These are phyloP conservation scores for Phytophthora megakarya DNA, from an alignment of 352 stramenopile genomes.

Conservation along the genomic window DNA sequence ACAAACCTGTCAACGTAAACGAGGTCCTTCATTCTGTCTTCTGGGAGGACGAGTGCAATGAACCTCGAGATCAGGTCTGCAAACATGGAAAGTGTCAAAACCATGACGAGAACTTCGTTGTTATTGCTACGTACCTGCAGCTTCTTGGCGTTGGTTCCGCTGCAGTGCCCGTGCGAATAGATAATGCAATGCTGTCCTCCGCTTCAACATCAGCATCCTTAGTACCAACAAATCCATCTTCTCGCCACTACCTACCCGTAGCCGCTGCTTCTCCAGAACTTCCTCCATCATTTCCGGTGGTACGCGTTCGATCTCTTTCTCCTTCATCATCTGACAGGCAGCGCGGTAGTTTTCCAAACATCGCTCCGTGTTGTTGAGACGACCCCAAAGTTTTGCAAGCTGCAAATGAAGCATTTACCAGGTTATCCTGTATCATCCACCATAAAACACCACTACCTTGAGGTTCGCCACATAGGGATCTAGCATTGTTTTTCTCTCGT, in stretches of 20 bases:
- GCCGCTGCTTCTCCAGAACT: conserved; percentile 46
- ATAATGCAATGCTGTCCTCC: conserved; percentile 53
- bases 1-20: conserved; percentile 45
- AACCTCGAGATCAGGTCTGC: conserved; percentile 44
- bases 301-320: conserved; percentile 39
- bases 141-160: conserved; percentile 40
- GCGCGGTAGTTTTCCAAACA: conserved; percentile 62
- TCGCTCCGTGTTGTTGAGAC: conserved; percentile 52
- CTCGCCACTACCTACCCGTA: conserved; percentile 33
- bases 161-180: conserved; percentile 48
- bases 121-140: conserved; percentile 31
- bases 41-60: conserved; percentile 31
- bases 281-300: conserved; percentile 33
- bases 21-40: conserved; percentile 39
- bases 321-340: conserved; percentile 39
- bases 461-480: conserved; percentile 61
- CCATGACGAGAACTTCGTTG: background rate
- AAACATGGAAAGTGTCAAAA: background rate
- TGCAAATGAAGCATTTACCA: conserved; percentile 13
- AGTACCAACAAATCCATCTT: too few relatives aligned
- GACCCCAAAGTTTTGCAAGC: conserved; percentile 62
- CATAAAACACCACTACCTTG: conserved; percentile 38
- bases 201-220: too few relatives aligned
- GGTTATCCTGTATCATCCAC: background rate
- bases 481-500: conserved; percentile 38